phyloP scores from a whole-genome alignment of 1,284 basidiomycete species.

The Rhodotorula mucilaginosa region DNA sequence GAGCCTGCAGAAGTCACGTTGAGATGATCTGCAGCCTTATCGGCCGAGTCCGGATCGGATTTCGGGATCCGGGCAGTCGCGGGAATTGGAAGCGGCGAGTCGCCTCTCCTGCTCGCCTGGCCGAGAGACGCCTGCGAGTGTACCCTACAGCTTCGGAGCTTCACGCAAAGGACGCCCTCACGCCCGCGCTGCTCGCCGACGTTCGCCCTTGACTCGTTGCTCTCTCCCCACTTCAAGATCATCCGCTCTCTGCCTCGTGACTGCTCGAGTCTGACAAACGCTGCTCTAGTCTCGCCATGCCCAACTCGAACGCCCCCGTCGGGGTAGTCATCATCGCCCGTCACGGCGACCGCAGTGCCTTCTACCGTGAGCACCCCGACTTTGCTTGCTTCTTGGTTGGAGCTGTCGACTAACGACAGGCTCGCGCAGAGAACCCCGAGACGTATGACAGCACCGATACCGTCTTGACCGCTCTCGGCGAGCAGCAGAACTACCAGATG shows the following conservation, averaged over 20 bases:
- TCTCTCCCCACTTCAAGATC: not conserved
- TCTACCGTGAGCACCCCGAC: constrained; percentile 58
- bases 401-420: not conserved
- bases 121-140: too few relatives aligned
- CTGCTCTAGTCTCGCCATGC: not conserved
- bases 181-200: not conserved
- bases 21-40: too few relatives aligned
- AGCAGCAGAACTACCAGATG: constrained; percentile 70
- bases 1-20: too few relatives aligned
- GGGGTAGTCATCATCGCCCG: constrained; percentile 69
- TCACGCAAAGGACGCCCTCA: not conserved
- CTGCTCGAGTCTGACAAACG: too few relatives aligned
- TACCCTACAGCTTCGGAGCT: too few relatives aligned
- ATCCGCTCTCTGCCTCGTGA: not conserved
- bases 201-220: not conserved
- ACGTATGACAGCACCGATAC: constrained; percentile 66
- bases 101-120: too few relatives aligned
- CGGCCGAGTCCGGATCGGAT: too few relatives aligned
- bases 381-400: not conserved
- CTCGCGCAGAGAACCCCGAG: constrained; percentile 12
- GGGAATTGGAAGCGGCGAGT: too few relatives aligned
- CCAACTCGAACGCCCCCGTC: constrained; percentile 26
- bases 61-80: too few relatives aligned
- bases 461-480: constrained; percentile 77
- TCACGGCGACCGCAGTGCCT: constrained; percentile 74